Evolutionary conservation across 164 flowering plant species (phyloP).

Genomic region (Kingdonia uniflora): DNA sequence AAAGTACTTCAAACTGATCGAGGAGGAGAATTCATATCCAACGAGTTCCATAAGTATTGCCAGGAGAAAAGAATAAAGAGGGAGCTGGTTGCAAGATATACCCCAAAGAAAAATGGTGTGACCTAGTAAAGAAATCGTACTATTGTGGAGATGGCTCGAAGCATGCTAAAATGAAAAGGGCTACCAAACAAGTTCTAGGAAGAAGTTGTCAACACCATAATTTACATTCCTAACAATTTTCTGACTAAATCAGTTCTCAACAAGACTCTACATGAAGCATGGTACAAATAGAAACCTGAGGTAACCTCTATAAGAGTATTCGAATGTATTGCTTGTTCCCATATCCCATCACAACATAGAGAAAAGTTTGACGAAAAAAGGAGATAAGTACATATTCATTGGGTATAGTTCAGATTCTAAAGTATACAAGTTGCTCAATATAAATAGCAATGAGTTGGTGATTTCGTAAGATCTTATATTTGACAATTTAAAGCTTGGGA

Average conservation of each 20-base stretch:
- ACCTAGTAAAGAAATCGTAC: neutral
- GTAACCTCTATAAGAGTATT: neutral
- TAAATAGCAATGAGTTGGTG: neutral
- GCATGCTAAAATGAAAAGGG: slow-evolving; percentile 2
- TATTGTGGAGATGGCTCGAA: slow-evolving; percentile 3
- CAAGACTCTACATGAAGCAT: too few relatives aligned
- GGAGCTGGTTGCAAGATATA: neutral
- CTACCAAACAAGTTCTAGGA: slow-evolving; percentile 3
- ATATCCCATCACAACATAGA: neutral
- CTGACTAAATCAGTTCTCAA: neutral
- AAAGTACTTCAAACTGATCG: slow-evolving; percentile 1
- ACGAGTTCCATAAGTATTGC: slow-evolving; percentile 7
- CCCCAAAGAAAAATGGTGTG: neutral
- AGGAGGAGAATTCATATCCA: slow-evolving; percentile 10
- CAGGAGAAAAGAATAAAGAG: slow-evolving; percentile 7
- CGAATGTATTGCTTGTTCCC: slow-evolving; percentile 5
- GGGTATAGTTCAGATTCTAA: slow-evolving; percentile 6
- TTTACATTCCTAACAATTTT: neutral
- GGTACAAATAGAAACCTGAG: neutral
- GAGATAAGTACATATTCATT: slow-evolving; percentile 5
- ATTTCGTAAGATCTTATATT: slow-evolving; percentile 5
- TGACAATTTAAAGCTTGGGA: slow-evolving; percentile 1
- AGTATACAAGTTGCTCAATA: neutral
- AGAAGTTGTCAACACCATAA: too few relatives aligned
- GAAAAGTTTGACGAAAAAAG: slow-evolving; percentile 10